Percentiles rank a stretch among this genome's conserved stretches.
Evolutionary conservation across 2,329 filamentous ascomycete genomes (phyloP).

Genomic region (Periconia sp.): DNA sequence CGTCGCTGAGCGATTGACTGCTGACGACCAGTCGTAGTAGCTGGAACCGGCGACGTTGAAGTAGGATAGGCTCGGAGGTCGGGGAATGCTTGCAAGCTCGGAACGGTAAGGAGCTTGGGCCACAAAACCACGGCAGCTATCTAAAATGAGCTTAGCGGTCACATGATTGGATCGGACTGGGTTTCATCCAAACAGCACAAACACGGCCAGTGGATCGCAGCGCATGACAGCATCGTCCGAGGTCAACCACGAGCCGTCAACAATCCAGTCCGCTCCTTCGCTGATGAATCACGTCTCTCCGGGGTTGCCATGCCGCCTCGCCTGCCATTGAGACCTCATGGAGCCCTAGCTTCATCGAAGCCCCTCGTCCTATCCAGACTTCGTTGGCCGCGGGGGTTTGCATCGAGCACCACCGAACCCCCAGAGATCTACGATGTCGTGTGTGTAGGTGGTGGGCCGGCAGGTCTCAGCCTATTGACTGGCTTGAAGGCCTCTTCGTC

Average conservation of each 20-base stretch:
- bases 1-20: too few species aligned
- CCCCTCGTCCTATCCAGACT: constrained; percentile 19
- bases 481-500: constrained; percentile 66
- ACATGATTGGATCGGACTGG: too few species aligned
- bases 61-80: too few species aligned
- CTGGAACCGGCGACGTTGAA: too few species aligned
- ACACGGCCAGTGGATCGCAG: not conserved
- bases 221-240: not conserved
- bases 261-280: constrained; percentile 13
- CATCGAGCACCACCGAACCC: constrained; percentile 37
- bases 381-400: constrained; percentile 32
- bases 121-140: too few species aligned
- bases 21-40: too few species aligned
- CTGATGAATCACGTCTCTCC: constrained; percentile 25
- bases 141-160: too few species aligned
- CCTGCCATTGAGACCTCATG: constrained; percentile 26
- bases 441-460: constrained; percentile 87
- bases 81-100: too few species aligned
- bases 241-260: too few species aligned
- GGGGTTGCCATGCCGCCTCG: constrained; percentile 42
- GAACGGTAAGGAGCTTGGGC: too few species aligned
- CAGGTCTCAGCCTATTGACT: constrained; percentile 72
- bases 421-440: constrained; percentile 91
- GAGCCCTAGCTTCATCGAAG: constrained; percentile 17
- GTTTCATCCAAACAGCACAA: too few species aligned